These are phyloP conservation scores for Thalassia testudinum DNA, from an alignment of 116 monocot species.

Conservation along the genomic window DNA sequence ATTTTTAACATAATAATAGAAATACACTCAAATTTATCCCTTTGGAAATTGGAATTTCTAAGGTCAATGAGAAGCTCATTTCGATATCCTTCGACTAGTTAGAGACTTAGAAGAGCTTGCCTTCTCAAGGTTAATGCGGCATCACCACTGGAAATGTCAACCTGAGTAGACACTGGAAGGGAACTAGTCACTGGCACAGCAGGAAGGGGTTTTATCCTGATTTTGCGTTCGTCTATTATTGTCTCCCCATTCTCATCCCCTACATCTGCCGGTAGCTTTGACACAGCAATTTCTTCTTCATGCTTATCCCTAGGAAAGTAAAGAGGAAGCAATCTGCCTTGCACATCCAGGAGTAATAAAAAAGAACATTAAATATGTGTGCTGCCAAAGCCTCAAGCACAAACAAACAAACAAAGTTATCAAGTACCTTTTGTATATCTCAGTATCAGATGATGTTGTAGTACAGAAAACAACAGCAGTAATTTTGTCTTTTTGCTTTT, in stretches of 20 bases:
- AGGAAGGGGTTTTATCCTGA: conserved; percentile 91
- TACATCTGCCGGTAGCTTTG: conserved; percentile 96
- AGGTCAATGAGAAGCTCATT: too few relatives aligned
- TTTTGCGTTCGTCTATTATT: conserved; percentile 89
- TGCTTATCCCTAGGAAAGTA: conserved; percentile 96
- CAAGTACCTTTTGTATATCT: conserved; percentile 92
- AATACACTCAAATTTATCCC: too few relatives aligned
- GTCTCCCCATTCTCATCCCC: conserved; percentile 99
- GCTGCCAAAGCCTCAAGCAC: too few relatives aligned
- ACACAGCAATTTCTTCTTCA: conserved; percentile 88
- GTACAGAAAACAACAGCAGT: conserved; percentile 93
- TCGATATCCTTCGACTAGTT: too few relatives aligned
- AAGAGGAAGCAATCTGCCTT: conserved; percentile 78
- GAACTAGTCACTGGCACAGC: conserved; percentile 17
- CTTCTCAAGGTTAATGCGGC: conserved; percentile 38
- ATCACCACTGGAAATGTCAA: conserved; percentile 52
- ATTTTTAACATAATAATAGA: too few relatives aligned
- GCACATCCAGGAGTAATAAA: not conserved
- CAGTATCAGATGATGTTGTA: conserved; percentile 78
- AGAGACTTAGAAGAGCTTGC: conserved; percentile 17
- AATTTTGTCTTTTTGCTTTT: conserved; percentile 97
- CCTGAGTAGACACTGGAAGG: conserved; percentile 8
- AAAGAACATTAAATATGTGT: not conserved
- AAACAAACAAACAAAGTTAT: not conserved
- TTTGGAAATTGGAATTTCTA: too few relatives aligned